A percentile compares a stretch with the other conserved stretches of the same genome.
phyloP scores from a whole-genome alignment of 2,329 filamentous ascomycete genomes.

The Aspergillus vadensis region DNA sequence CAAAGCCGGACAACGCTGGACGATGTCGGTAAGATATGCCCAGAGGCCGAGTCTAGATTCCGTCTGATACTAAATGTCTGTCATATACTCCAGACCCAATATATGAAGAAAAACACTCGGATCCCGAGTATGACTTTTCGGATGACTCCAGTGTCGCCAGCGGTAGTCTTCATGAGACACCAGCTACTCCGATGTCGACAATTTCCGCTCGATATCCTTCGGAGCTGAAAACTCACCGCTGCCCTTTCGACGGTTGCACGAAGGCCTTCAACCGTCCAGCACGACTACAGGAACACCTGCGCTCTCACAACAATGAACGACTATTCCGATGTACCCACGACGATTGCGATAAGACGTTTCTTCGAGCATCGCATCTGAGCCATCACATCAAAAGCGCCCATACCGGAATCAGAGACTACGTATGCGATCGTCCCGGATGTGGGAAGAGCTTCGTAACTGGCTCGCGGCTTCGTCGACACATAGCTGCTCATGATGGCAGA shows the following conservation, averaged over 20 bases:
- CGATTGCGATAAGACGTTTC: conserved; percentile 79
- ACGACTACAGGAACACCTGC: conserved; percentile 74
- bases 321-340: conserved; percentile 71
- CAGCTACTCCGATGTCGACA: conserved; percentile 55
- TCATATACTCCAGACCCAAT: conserved; percentile 31
- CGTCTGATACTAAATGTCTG: background rate
- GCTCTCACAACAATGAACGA: conserved; percentile 83
- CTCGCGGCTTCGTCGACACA: conserved; percentile 74
- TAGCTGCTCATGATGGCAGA: conserved; percentile 74
- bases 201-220: conserved; percentile 57
- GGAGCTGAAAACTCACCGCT: conserved; percentile 74
- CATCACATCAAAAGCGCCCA: conserved; percentile 85
- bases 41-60: conserved; percentile 2
- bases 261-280: conserved; percentile 89
- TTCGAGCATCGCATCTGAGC: conserved; percentile 81
- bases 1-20: conserved; percentile 33
- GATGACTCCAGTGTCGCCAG: conserved; percentile 33
- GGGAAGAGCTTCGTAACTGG: conserved; percentile 79
- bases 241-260: conserved; percentile 70
- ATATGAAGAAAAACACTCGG: conserved; percentile 37
- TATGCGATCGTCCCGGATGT: conserved; percentile 72
- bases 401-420: conserved; percentile 67
- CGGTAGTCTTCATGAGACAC: conserved; percentile 47
- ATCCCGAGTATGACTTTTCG: conserved; percentile 35
- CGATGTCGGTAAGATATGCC: conserved; percentile 31